A percentile compares a stretch with the other conserved stretches of the same genome.
phyloP scores from a whole-genome alignment of 768 basidiomycete species.

The Trichaptum fuscoviolaceum region DNA sequence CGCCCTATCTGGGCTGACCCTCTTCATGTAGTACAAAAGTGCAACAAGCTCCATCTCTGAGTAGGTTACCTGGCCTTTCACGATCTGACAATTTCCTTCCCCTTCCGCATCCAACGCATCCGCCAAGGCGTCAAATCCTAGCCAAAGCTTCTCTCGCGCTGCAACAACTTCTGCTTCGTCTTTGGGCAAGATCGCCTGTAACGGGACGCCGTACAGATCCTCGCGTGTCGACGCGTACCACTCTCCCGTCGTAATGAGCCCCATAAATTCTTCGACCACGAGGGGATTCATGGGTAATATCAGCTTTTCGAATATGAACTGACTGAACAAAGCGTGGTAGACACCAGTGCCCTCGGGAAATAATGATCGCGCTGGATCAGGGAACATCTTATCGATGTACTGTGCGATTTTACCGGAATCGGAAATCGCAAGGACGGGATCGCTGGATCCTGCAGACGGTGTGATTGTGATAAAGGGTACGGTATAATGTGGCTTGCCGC shows the following conservation, averaged over 20 bases:
- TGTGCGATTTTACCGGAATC: conserved; percentile 61
- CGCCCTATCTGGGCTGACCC: not conserved
- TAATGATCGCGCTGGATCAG: conserved; percentile 57
- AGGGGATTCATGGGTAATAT: not conserved
- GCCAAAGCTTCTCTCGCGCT: conserved; percentile 61
- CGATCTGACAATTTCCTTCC: not conserved
- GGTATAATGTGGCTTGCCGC: conserved; percentile 59
- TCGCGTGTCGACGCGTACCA: conserved; percentile 37
- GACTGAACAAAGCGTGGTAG: not conserved
- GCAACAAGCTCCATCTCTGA: not conserved
- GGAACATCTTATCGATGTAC: conserved; percentile 62
- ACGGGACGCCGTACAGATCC: conserved; percentile 25
- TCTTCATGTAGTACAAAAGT: not conserved
- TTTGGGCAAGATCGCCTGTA: conserved; percentile 31
- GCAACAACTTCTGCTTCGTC: conserved; percentile 14
- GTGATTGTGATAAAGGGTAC: conserved; percentile 63
- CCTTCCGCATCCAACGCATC: conserved; percentile 58
- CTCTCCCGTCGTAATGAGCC: conserved; percentile 29
- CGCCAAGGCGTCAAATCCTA: conserved; percentile 63
- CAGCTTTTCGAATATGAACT: not conserved
- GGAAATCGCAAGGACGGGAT: conserved; percentile 47
- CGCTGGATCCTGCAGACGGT: conserved; percentile 37
- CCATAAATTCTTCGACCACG: conserved; percentile 5
- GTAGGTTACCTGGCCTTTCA: not conserved
- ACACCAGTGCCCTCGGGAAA: conserved; percentile 52